Evolutionary conservation across 106 monocot species (phyloP).

Genomic region (Allium cepa): DNA sequence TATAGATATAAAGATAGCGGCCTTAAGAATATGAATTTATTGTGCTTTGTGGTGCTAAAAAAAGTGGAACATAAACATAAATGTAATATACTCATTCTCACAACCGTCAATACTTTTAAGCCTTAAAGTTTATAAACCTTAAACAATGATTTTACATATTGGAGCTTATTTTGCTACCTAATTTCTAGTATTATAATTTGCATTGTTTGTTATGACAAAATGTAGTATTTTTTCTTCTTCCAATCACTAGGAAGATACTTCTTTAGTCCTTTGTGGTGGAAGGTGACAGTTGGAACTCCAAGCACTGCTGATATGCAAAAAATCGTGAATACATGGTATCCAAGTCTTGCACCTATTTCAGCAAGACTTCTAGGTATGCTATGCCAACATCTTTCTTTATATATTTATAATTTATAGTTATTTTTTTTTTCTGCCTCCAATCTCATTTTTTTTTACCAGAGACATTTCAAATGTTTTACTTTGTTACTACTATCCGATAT

Average conservation of each 20-base stretch:
- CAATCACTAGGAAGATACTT: conserved; percentile 32
- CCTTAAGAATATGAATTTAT: too few species aligned
- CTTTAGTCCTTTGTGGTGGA: conserved; percentile 67
- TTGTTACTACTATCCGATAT: conserved; percentile 10
- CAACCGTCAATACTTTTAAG: too few species aligned
- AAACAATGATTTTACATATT: too few species aligned
- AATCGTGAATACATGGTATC: conserved; percentile 61
- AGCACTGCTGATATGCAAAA: conserved; percentile 44
- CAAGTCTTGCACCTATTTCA: conserved; percentile 36
- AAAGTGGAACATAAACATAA: too few species aligned
- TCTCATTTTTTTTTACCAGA: conserved; percentile 22
- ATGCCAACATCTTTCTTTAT: neutral
- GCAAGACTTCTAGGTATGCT: conserved; percentile 53
- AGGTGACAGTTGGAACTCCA: conserved; percentile 52
- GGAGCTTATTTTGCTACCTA: too few species aligned
- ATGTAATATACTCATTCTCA: too few species aligned
- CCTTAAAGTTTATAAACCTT: too few species aligned
- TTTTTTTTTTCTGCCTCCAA: neutral
- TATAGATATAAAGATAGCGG: too few species aligned
- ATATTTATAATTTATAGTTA: neutral
- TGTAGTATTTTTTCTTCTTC: neutral
- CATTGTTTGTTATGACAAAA: too few species aligned
- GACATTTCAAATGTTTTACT: conserved; percentile 55
- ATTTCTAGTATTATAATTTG: too few species aligned
- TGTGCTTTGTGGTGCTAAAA: too few species aligned